A percentile compares a stretch with the other conserved stretches of the same genome.
phyloP scores from a whole-genome alignment of 139 green algal genomes.

The Volvox africanus region DNA sequence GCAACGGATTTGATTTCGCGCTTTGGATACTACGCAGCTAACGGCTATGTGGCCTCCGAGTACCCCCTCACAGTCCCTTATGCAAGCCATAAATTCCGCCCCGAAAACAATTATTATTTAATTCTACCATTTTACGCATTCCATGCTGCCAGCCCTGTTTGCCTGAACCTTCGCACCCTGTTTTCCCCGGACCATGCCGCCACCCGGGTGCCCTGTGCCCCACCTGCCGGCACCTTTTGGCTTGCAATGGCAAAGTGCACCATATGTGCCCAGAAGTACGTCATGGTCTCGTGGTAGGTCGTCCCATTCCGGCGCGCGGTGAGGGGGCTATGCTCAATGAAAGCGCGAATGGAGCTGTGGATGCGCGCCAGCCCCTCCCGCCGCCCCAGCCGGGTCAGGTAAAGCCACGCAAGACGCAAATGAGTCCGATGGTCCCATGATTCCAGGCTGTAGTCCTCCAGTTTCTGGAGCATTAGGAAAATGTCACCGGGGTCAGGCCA shows the following conservation, averaged over 20 bases:
- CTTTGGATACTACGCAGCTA: too few species aligned
- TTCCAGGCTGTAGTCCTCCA: constrained; percentile 45
- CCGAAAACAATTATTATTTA: too few species aligned
- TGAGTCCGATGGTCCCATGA: constrained; percentile 53
- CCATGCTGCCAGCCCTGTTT: too few species aligned
- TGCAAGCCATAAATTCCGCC: too few species aligned
- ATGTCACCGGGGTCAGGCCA: too few species aligned
- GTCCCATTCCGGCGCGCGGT: constrained; percentile 28
- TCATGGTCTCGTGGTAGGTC: constrained; percentile 61
- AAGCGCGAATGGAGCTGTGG: constrained; percentile 47
- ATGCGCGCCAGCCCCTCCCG: constrained; percentile 48
- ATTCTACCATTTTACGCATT: too few species aligned
- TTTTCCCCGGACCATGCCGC: too few species aligned
- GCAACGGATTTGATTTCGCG: too few species aligned
- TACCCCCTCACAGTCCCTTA: too few species aligned
- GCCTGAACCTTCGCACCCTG: too few species aligned
- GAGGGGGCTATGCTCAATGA: constrained; percentile 16
- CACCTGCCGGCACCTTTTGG: neutral
- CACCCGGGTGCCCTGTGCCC: neutral
- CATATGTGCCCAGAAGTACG: constrained; percentile 59
- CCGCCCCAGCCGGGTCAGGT: constrained; percentile 40
- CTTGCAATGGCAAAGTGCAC: constrained; percentile 54
- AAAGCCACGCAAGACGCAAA: constrained; percentile 54
- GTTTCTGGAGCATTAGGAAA: neutral
- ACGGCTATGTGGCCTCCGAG: too few species aligned